Conservation (phyloP, 192 early-diverging fungal genomes). For the Entomortierella lignicola region DNA sequence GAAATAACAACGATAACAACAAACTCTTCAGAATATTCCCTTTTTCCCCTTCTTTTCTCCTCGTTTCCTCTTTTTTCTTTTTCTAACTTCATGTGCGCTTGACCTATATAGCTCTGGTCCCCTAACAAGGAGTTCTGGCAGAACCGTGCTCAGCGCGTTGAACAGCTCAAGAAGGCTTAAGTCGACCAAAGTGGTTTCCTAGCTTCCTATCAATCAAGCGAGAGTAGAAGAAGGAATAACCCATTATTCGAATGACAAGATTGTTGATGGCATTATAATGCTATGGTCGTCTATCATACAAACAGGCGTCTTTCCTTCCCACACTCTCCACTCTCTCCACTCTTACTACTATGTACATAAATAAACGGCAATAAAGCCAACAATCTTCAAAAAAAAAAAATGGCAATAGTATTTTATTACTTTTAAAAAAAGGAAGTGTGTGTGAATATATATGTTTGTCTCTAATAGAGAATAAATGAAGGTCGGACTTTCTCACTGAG, state of each 20-base stretch:
- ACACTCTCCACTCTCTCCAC: slow-evolving; percentile 18
- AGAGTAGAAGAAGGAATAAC: not conserved
- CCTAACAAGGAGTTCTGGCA: slow-evolving; percentile 56
- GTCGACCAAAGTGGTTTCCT: not conserved
- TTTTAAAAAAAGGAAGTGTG: slow-evolving; percentile 5
- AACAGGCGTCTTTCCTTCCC: not conserved
- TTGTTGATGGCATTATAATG: not conserved
- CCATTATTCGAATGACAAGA: too few species aligned
- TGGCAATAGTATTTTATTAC: too few species aligned
- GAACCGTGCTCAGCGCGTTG: slow-evolving; percentile 29
- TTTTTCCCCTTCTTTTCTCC: not conserved
- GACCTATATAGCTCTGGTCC: slow-evolving; percentile 35
- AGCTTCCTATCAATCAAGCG: not conserved
- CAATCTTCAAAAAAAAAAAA: not conserved
- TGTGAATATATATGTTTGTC: not conserved
- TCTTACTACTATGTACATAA: slow-evolving; percentile 28
- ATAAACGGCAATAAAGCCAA: not conserved
- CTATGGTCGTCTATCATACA: not conserved
- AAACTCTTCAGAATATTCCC: not conserved
- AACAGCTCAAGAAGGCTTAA: slow-evolving; percentile 31
- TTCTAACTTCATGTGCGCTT: not conserved
- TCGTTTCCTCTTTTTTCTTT: slow-evolving; percentile 1
- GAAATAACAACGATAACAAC: not conserved
- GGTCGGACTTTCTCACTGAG: slow-evolving; percentile 4
- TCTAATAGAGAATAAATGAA: not conserved